Conservation (phyloP, 2,329 filamentous ascomycete species). For the Trichoderma gracile region DNA sequence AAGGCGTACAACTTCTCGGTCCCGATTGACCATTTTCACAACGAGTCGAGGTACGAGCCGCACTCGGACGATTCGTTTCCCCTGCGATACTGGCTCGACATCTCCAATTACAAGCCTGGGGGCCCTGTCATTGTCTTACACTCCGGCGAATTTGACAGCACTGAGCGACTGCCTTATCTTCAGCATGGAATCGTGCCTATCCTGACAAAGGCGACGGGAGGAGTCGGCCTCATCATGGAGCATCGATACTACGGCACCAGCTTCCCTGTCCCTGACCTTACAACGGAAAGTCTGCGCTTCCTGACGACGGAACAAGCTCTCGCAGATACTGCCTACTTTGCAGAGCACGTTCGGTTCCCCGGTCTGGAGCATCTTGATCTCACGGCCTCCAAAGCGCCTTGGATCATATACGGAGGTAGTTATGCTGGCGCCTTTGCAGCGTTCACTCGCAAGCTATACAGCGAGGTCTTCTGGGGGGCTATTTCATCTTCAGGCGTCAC, state of each 20-base stretch:
- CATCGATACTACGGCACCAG: slow-evolving; percentile 85
- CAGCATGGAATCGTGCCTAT: slow-evolving; percentile 76
- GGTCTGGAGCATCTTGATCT: slow-evolving; percentile 69
- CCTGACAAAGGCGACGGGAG: slow-evolving; percentile 68
- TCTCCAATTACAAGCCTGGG: slow-evolving; percentile 70
- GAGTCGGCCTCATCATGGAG: slow-evolving; percentile 78
- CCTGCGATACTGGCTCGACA: slow-evolving; percentile 82
- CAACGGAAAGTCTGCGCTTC: slow-evolving; percentile 72
- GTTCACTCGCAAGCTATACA: slow-evolving; percentile 73
- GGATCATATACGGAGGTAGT: slow-evolving; percentile 79
- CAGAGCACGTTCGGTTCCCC: slow-evolving; percentile 67
- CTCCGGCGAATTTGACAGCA: slow-evolving; percentile 48
- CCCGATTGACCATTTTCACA: slow-evolving; percentile 79
- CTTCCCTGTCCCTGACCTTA: slow-evolving; percentile 66
- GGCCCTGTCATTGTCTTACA: slow-evolving; percentile 80
- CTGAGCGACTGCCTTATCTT: slow-evolving; percentile 62
- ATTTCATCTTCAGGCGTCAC: slow-evolving; percentile 82
- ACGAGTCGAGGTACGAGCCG: slow-evolving; percentile 74
- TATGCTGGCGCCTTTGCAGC: slow-evolving; percentile 82
- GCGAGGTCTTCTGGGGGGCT: slow-evolving; percentile 73
- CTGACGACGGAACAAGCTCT: slow-evolving; percentile 80
- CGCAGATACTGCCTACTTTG: slow-evolving; percentile 81
- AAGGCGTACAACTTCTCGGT: slow-evolving; percentile 42
- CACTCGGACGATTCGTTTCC: slow-evolving; percentile 68
- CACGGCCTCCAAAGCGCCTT: slow-evolving; percentile 65